Conservation (phyloP, 805 yeast species). For the Clavispora vitiphila region DNA sequence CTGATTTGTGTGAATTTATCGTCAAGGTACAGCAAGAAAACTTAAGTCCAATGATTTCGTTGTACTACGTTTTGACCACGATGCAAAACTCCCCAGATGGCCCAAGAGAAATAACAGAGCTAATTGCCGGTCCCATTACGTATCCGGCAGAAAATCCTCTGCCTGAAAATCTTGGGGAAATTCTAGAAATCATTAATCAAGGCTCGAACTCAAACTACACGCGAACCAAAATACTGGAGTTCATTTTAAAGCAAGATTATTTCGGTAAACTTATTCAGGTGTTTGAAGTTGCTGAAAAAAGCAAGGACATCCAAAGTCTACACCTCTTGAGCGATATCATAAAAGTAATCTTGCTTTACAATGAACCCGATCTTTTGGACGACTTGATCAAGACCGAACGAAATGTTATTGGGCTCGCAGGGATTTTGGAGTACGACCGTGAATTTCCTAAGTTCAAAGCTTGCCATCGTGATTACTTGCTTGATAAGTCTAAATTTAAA, state of each 20-base stretch:
- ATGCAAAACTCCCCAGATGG: slow-evolving; percentile 19
- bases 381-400: slow-evolving; percentile 28
- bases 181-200: slow-evolving; percentile 54
- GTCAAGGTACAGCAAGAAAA: slow-evolving; percentile 56
- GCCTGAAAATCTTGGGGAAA: slow-evolving; percentile 44
- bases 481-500: slow-evolving; percentile 56
- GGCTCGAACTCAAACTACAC: slow-evolving; percentile 60
- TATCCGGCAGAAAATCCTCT: slow-evolving; percentile 55
- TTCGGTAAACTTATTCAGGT: slow-evolving; percentile 46
- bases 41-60: slow-evolving; percentile 59
- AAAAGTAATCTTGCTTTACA: slow-evolving; percentile 65
- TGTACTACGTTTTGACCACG: slow-evolving; percentile 50
- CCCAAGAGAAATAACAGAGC: slow-evolving; percentile 56
- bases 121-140: slow-evolving; percentile 73
- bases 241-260: slow-evolving; percentile 50
- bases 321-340: slow-evolving; percentile 68
- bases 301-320: slow-evolving; percentile 48
- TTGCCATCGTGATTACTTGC: slow-evolving; percentile 65
- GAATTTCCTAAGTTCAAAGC: slow-evolving; percentile 79
- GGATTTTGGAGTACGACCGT: slow-evolving; percentile 84
- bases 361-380: slow-evolving; percentile 46
- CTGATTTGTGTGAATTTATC: slow-evolving; percentile 74
- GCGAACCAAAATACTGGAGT: slow-evolving; percentile 53
- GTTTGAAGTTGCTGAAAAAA: slow-evolving; percentile 54
- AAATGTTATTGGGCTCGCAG: slow-evolving; percentile 51